phyloP scores from a whole-genome alignment of 768 basidiomycete genomes.

The Rhizopogon vesiculosus region DNA sequence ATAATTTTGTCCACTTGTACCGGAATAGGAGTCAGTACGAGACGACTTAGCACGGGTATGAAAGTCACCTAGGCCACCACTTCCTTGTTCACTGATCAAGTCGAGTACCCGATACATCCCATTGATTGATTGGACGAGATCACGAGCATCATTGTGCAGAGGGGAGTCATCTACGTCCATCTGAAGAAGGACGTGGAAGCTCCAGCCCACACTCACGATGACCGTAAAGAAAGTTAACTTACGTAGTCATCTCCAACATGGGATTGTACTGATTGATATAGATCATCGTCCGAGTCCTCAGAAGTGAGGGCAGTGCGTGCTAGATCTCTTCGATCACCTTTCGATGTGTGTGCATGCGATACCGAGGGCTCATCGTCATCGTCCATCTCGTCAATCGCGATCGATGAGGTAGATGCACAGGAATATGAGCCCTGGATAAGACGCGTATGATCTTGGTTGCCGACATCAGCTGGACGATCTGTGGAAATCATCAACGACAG shows the following conservation, averaged over 20 bases:
- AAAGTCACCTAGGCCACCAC: conserved; percentile 44
- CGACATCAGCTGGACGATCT: neutral
- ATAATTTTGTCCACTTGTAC: conserved; percentile 58
- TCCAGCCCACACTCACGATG: neutral
- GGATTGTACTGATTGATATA: neutral
- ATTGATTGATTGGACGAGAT: conserved; percentile 27
- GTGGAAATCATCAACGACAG: neutral
- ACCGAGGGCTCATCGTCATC: neutral
- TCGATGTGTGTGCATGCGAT: neutral
- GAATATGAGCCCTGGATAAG: conserved; percentile 1
- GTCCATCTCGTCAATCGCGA: neutral
- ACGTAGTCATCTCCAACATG: neutral
- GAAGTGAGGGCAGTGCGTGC: neutral
- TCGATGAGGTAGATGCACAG: neutral
- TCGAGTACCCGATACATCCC: conserved; percentile 54
- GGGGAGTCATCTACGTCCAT: conserved; percentile 10
- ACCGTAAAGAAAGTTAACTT: neutral
- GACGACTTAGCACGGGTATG: neutral
- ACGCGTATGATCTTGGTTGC: neutral
- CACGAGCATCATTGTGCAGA: conserved; percentile 9
- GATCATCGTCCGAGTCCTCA: neutral
- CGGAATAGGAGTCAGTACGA: neutral
- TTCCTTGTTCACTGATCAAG: conserved; percentile 46
- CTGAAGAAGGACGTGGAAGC: conserved; percentile 3
- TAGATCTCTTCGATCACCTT: neutral